Percentiles rank a stretch among this genome's conserved stretches.
Conservation (phyloP, 2,329 filamentous ascomycete species). For the Zymoseptoria ardabiliae region DNA sequence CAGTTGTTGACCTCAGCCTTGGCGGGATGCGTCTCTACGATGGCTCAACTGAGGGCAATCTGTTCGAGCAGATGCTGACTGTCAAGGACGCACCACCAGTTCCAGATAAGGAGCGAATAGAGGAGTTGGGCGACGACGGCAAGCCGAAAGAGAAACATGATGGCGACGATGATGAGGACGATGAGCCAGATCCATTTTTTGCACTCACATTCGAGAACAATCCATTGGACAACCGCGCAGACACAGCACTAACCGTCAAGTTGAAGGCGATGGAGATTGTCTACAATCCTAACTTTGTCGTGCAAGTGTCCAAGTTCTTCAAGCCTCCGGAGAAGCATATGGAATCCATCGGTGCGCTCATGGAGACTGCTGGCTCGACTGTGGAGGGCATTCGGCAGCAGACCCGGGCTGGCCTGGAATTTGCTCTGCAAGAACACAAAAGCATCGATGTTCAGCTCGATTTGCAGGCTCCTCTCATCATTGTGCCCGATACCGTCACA, state of each 20-base stretch:
- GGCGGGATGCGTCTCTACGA: conserved; percentile 92
- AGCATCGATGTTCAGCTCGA: conserved; percentile 95
- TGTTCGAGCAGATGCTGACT: conserved; percentile 90
- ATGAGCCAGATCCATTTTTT: conserved; percentile 75
- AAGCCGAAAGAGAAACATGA: conserved; percentile 37
- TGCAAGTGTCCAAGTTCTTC: conserved; percentile 91
- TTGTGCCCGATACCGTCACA: conserved; percentile 88
- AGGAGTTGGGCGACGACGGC: conserved; percentile 43
- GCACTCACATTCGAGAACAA: conserved; percentile 90
- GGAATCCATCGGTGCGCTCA: conserved; percentile 92
- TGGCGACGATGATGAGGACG: conserved; percentile 36
- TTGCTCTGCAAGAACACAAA: conserved; percentile 94
- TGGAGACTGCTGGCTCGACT: conserved; percentile 92
- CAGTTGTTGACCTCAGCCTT: conserved; percentile 80
- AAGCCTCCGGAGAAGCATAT: conserved; percentile 93
- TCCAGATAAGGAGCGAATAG: conserved; percentile 42
- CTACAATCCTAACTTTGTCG: conserved; percentile 90
- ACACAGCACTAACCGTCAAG: conserved; percentile 83
- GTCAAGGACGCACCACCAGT: conserved; percentile 76
- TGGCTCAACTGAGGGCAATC: conserved; percentile 81
- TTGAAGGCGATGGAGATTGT: conserved; percentile 94
- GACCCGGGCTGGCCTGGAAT: conserved; percentile 90
- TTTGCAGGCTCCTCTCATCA: conserved; percentile 90
- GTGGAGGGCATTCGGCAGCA: conserved; percentile 93
- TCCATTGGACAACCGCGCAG: conserved; percentile 83